Conservation (phyloP, 2,329 filamentous ascomycete genomes). For the Diaporthe caulivora region DNA sequence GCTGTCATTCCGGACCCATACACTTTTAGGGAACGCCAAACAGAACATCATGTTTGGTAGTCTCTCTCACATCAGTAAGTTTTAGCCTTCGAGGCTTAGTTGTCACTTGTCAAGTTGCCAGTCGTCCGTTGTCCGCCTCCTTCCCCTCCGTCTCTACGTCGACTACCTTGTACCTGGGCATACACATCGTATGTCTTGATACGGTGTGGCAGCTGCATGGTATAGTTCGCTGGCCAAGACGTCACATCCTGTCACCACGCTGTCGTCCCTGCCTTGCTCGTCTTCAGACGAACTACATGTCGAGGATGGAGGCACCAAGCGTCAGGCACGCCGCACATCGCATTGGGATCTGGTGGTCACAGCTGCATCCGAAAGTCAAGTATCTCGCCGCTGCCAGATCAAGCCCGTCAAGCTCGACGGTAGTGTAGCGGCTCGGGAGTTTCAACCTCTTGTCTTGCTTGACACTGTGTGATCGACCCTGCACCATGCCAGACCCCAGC, state of each 20-base stretch:
- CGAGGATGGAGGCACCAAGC: constrained; percentile 4
- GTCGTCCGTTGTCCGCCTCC: background rate
- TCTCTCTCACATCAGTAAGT: constrained; percentile 56
- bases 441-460: constrained; percentile 31
- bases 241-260: constrained; percentile 4
- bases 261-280: constrained; percentile 12
- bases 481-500: constrained; percentile 36
- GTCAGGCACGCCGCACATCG: constrained; percentile 1
- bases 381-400: constrained; percentile 13
- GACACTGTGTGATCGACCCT: constrained; percentile 38
- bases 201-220: background rate
- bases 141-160: background rate
- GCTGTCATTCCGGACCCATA: background rate
- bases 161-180: background rate
- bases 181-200: constrained; percentile 6
- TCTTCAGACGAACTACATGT: constrained; percentile 19
- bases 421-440: constrained; percentile 26
- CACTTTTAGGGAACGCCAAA: background rate
- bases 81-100: constrained; percentile 17
- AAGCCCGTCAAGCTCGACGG: constrained; percentile 4
- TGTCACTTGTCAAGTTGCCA: too few relatives aligned
- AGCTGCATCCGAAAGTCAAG: constrained; percentile 14
- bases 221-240: constrained; percentile 6
- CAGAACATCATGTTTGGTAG: constrained; percentile 57
- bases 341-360: constrained; percentile 10